Evolutionary conservation across 2,329 filamentous ascomycete genomes (phyloP).

Genomic region (Tetracladium maxilliforme): DNA sequence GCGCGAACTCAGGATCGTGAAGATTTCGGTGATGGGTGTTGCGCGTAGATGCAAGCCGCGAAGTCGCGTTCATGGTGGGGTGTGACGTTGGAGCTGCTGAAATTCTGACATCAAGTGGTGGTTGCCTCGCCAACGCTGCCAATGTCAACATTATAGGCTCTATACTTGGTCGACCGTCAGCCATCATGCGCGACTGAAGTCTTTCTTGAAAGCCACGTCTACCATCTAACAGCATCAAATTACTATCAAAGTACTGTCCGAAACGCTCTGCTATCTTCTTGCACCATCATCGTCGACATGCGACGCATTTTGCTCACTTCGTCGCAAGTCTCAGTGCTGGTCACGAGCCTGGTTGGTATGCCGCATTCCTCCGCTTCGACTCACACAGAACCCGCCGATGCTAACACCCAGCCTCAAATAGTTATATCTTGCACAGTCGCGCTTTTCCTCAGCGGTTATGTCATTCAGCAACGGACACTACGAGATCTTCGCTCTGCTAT

Average conservation of each 20-base stretch:
- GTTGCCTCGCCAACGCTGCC: too few relatives aligned
- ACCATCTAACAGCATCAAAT: too few relatives aligned
- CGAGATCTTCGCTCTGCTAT: constrained; percentile 63
- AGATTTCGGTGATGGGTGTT: constrained; percentile 3
- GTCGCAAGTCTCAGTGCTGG: constrained; percentile 53
- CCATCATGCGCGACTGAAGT: too few relatives aligned
- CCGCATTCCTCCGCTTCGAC: constrained; percentile 3
- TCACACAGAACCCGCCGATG: constrained; percentile 3
- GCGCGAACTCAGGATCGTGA: too few relatives aligned
- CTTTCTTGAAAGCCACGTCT: too few relatives aligned
- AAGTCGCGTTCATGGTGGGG: constrained; percentile 11
- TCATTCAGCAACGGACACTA: constrained; percentile 75
- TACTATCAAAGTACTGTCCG: neutral
- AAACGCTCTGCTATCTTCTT: neutral
- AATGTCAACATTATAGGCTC: too few relatives aligned
- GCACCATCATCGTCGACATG: neutral
- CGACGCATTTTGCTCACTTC: constrained; percentile 45
- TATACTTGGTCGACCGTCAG: too few relatives aligned
- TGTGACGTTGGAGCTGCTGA: constrained; percentile 1
- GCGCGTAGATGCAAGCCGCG: neutral
- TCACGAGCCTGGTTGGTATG: constrained; percentile 48
- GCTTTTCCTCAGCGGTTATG: constrained; percentile 78
- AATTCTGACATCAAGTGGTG: neutral
- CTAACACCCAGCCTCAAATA: constrained; percentile 13
- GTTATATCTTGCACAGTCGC: constrained; percentile 67